A percentile compares a stretch with the other conserved stretches of the same genome.
Conservation (phyloP, 768 basidiomycete species). For the Boletus eberwhitei region DNA sequence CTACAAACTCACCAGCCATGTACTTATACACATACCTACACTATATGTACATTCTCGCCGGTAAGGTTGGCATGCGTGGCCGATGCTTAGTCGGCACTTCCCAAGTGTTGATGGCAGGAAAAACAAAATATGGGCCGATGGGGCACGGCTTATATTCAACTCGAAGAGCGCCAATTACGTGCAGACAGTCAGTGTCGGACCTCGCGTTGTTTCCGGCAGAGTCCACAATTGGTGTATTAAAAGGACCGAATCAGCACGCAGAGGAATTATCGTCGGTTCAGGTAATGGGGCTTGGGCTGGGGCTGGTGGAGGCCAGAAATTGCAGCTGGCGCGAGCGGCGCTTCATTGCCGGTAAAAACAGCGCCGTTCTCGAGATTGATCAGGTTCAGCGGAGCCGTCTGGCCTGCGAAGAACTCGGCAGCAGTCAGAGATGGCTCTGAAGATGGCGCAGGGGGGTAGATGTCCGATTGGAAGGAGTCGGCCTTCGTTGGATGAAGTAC, state of each 20-base stretch:
- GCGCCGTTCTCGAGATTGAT: conserved; percentile 74
- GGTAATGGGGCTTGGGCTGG: conserved; percentile 29
- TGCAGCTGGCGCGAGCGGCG: conserved; percentile 23
- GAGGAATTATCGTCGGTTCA: conserved; percentile 28
- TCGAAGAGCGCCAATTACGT: too few species aligned
- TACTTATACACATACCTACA: too few species aligned
- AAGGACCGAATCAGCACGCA: conserved; percentile 16
- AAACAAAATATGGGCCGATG: too few species aligned
- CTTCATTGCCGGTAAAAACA: conserved; percentile 33
- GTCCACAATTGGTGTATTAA: neutral
- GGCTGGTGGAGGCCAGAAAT: conserved; percentile 28
- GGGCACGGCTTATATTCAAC: too few species aligned
- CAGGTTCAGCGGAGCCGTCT: conserved; percentile 71
- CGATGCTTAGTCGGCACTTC: too few species aligned
- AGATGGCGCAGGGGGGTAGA: conserved; percentile 90
- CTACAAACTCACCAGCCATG: too few species aligned
- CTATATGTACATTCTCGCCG: too few species aligned
- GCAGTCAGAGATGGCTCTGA: conserved; percentile 76
- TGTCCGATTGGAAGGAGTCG: conserved; percentile 96
- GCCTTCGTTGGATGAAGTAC: conserved; percentile 44
- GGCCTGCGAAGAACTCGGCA: conserved; percentile 85
- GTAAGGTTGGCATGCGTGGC: too few species aligned
- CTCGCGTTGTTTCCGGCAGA: conserved; percentile 28
- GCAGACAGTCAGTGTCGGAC: neutral
- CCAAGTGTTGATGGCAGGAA: too few species aligned